Conservation (phyloP, 108 stramenopile species). For the Skeletonema tropicum region DNA sequence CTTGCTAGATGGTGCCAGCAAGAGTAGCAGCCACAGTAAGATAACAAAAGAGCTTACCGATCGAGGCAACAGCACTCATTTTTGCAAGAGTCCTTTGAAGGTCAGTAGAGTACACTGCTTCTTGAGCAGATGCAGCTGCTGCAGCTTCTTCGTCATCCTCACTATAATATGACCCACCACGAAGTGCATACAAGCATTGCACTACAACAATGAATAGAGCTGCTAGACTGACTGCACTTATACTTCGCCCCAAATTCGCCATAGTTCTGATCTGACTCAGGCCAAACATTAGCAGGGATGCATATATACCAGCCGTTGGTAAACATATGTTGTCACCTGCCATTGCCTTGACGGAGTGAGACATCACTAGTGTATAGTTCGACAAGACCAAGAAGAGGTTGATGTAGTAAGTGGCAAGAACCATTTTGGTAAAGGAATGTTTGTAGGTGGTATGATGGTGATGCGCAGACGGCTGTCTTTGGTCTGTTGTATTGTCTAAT, state of each 20-base stretch:
- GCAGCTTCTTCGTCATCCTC: neutral
- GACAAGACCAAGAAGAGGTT: constrained; percentile 79
- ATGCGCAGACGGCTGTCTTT: constrained; percentile 11
- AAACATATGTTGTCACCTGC: constrained; percentile 61
- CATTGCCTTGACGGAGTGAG: constrained; percentile 65
- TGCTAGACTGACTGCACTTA: constrained; percentile 48
- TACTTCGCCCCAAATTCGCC: constrained; percentile 64
- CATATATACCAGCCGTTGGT: constrained; percentile 63
- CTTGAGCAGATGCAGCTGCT: neutral
- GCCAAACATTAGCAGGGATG: constrained; percentile 69
- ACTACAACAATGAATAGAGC: constrained; percentile 62
- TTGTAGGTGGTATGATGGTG: constrained; percentile 29
- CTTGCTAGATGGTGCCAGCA: no score
- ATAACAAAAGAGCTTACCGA: no score
- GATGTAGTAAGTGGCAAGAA: constrained; percentile 63
- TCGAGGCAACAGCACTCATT: constrained; percentile 58
- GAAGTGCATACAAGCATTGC: constrained; percentile 60
- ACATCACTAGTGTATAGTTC: constrained; percentile 64
- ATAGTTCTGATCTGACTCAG: constrained; percentile 67
- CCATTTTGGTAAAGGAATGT: constrained; percentile 40
- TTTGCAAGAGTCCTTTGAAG: constrained; percentile 34
- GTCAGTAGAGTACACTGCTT: constrained; percentile 8
- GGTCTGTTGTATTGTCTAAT: neutral
- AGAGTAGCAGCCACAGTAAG: no score
- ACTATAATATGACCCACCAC: neutral